Conservation (phyloP, 192 early-diverging fungal genomes). For the Phycomyces blakesleeanus region DNA sequence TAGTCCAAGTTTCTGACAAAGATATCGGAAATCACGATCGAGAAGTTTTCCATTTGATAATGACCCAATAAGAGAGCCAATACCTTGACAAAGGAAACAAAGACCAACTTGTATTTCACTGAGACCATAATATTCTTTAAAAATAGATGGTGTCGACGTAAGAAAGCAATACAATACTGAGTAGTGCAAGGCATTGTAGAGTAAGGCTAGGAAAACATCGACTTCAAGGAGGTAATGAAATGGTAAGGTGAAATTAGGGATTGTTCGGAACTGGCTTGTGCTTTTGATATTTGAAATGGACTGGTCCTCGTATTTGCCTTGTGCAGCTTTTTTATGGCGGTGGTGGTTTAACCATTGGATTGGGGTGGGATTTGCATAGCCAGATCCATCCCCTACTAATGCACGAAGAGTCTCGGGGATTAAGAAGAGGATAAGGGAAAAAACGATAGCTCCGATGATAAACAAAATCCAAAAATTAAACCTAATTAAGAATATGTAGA, state of each 20-base stretch:
- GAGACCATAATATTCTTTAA: neutral
- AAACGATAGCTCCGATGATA: conserved; percentile 16
- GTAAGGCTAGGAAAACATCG: conserved; percentile 19
- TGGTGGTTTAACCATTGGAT: conserved; percentile 15
- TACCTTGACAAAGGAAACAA: conserved; percentile 1
- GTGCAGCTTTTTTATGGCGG: neutral
- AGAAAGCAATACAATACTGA: conserved; percentile 7
- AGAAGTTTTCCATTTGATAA: neutral
- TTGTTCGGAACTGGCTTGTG: neutral
- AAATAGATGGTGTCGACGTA: neutral
- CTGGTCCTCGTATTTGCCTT: neutral
- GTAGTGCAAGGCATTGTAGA: conserved; percentile 27
- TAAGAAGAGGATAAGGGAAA: conserved; percentile 34
- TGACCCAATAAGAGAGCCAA: neutral
- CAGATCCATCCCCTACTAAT: conserved; percentile 39
- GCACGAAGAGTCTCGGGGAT: conserved; percentile 45
- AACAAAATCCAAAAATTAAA: conserved; percentile 42
- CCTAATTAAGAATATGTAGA: conserved; percentile 7
- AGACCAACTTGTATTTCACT: conserved; percentile 3
- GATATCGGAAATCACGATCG: neutral
- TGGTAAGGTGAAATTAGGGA: conserved; percentile 14
- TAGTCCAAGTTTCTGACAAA: neutral
- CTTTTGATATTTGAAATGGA: neutral
- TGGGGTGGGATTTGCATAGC: conserved; percentile 33
- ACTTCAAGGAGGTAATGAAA: conserved; percentile 18